Evolutionary conservation across 129 eudicot genomes (phyloP).

Genomic region (Ambrosia trifida): DNA sequence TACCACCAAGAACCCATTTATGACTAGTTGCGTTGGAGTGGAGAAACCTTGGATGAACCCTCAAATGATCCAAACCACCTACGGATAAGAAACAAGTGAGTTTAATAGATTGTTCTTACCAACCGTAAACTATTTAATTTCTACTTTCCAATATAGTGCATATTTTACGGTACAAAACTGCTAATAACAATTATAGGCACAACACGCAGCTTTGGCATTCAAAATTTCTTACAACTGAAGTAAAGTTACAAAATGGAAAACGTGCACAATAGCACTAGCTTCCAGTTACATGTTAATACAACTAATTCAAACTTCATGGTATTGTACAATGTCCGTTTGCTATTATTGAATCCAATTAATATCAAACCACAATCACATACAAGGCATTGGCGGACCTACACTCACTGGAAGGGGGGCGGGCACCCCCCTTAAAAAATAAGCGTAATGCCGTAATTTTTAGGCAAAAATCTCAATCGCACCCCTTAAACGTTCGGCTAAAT

Average conservation of each 20-base stretch:
- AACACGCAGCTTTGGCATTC: not conserved
- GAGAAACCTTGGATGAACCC: constrained; percentile 94
- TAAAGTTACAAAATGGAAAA: not conserved
- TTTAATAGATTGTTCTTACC: not conserved
- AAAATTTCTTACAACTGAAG: not conserved
- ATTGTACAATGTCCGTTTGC: not conserved
- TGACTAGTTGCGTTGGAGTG: constrained; percentile 99
- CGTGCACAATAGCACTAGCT: constrained; percentile 1
- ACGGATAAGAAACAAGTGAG: constrained; percentile 14
- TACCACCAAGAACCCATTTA: constrained; percentile 99
- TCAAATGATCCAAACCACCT: constrained; percentile 98
- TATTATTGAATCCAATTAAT: not conserved
- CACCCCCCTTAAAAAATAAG: too few relatives aligned
- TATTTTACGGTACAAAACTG: not conserved
- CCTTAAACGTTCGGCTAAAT: too few relatives aligned
- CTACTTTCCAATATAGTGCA: not conserved
- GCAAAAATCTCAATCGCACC: too few relatives aligned
- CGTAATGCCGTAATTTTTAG: too few relatives aligned
- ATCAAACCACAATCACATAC: not conserved
- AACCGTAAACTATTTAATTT: not conserved
- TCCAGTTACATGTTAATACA: not conserved
- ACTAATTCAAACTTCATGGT: not conserved
- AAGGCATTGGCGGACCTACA: too few relatives aligned
- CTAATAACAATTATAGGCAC: not conserved
- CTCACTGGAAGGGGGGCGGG: too few relatives aligned